phyloP scores from a whole-genome alignment of 2,329 filamentous ascomycete genomes.

The Aspergillus caelatus region DNA sequence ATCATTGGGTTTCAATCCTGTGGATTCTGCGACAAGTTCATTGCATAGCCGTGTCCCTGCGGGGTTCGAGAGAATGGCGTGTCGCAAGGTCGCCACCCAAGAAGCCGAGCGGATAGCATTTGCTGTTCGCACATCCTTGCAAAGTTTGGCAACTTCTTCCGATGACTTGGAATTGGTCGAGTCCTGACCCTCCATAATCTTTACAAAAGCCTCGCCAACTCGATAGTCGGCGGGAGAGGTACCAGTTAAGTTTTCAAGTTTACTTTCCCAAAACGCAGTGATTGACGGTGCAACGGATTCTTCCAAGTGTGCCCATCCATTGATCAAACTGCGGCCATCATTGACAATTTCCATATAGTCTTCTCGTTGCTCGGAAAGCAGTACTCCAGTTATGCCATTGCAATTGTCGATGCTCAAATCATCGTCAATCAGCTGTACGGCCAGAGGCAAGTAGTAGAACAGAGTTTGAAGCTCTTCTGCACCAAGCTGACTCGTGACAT shows the following conservation, averaged over 20 bases:
- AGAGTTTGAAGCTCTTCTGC: slow-evolving; percentile 42
- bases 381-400: slow-evolving; percentile 56
- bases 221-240: slow-evolving; percentile 40
- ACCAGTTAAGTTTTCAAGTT: slow-evolving; percentile 34
- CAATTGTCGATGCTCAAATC: slow-evolving; percentile 60
- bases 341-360: slow-evolving; percentile 58
- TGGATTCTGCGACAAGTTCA: slow-evolving; percentile 63
- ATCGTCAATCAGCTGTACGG: slow-evolving; percentile 60
- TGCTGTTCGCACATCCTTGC: slow-evolving; percentile 38
- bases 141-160: slow-evolving; percentile 38
- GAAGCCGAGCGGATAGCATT: slow-evolving; percentile 52
- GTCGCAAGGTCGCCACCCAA: slow-evolving; percentile 52
- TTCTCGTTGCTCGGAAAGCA: slow-evolving; percentile 52
- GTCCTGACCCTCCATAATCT: slow-evolving; percentile 39
- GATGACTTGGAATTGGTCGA: slow-evolving; percentile 29
- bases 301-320: slow-evolving; percentile 42
- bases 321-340: slow-evolving; percentile 53
- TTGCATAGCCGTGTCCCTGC: slow-evolving; percentile 59
- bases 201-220: slow-evolving; percentile 44
- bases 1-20: slow-evolving; percentile 52
- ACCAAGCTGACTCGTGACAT: slow-evolving; percentile 36
- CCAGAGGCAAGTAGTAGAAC: slow-evolving; percentile 56
- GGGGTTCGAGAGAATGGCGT: slow-evolving; percentile 51
- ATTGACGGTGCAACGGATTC: slow-evolving; percentile 21
- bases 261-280: slow-evolving; percentile 37